Percentiles rank a stretch among this genome's conserved stretches.
Conservation (phyloP, 106 monocot genomes). For the Alisma plantagoaquatica region DNA sequence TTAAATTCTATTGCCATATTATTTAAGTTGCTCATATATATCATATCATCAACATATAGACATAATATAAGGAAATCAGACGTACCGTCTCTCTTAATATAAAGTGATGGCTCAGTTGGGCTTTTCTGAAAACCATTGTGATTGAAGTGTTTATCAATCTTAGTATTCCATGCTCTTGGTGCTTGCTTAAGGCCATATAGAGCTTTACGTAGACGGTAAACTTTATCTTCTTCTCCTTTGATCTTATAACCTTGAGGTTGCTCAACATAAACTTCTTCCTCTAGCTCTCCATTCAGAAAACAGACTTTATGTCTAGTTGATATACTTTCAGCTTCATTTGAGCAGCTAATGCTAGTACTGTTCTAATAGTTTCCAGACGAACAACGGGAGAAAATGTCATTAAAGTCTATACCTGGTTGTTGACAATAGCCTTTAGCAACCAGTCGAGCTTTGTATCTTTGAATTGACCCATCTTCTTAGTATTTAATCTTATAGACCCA, state of each 20-base stretch:
- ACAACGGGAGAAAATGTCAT: neutral
- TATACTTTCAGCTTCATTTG: no score
- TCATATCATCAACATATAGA: neutral
- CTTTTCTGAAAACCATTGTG: neutral
- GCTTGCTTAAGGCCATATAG: neutral
- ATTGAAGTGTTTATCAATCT: neutral
- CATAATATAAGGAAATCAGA: neutral
- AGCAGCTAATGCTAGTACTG: no score
- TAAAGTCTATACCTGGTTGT: neutral
- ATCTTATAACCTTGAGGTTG: neutral
- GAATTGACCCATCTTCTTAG: neutral
- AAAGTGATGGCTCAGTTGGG: neutral
- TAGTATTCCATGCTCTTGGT: neutral
- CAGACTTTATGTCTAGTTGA: neutral
- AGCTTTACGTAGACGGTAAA: neutral
- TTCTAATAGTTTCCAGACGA: no score
- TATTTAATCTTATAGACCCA: neutral
- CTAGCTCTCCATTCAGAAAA: neutral
- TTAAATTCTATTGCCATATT: no score
- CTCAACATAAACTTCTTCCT: neutral
- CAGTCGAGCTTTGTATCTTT: neutral
- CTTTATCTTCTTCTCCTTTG: neutral
- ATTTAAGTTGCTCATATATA: no score
- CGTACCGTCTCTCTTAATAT: neutral
- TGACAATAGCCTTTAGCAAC: neutral